Percentiles rank a stretch among this genome's conserved stretches.
Conservation (phyloP, 805 yeast genomes). For the Zygotorulaspora danielsina region DNA sequence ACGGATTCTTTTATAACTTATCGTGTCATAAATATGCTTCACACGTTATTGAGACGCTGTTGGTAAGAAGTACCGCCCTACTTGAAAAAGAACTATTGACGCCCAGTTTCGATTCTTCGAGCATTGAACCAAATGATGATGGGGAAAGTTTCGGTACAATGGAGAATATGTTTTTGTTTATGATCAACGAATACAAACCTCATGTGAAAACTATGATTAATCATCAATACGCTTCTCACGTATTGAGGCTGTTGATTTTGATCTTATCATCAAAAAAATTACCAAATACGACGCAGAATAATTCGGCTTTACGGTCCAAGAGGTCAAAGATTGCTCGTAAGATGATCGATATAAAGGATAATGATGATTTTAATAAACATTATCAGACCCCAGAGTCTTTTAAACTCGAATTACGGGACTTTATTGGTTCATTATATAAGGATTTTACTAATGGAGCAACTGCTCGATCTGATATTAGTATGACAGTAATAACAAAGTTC, state of each 20-base stretch:
- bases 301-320: constrained; percentile 75
- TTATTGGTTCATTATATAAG: constrained; percentile 42
- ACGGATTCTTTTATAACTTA: constrained; percentile 69
- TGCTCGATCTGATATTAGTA: constrained; percentile 30
- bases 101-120: constrained; percentile 37
- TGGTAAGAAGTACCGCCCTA: constrained; percentile 68
- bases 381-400: constrained; percentile 70
- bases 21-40: constrained; percentile 88
- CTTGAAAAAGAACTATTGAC: constrained; percentile 67
- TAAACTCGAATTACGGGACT: constrained; percentile 51
- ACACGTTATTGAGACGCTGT: constrained; percentile 83
- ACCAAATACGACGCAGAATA: constrained; percentile 65
- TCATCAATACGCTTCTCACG: constrained; percentile 88
- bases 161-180: constrained; percentile 60
- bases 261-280: constrained; percentile 72
- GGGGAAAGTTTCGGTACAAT: constrained; percentile 47
- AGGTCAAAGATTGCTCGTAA: constrained; percentile 85
- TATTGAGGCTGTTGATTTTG: constrained; percentile 65
- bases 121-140: constrained; percentile 31
- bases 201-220: constrained; percentile 53
- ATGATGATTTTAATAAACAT: constrained; percentile 59
- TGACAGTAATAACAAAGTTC: constrained; percentile 43
- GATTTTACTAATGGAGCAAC: constrained; percentile 28
- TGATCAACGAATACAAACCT: constrained; percentile 65
- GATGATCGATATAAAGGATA: constrained; percentile 83